Evolutionary conservation across 345 rosid genomes (phyloP).

Genomic region (Linum lewisii): DNA sequence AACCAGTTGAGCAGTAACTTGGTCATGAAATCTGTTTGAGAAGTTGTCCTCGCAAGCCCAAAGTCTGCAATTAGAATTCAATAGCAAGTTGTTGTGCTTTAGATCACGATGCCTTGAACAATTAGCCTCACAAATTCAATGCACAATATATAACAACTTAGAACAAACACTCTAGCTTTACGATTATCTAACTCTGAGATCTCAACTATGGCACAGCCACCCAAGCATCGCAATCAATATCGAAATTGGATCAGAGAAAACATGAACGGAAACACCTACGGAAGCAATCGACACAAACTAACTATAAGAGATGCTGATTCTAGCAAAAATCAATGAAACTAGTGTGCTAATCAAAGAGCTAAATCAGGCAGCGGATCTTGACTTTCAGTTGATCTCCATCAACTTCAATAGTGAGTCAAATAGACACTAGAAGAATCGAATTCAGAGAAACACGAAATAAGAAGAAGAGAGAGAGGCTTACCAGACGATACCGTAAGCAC

Average conservation of each 20-base stretch:
- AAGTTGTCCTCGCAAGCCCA: slow-evolving; percentile 97
- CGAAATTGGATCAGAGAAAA: neutral
- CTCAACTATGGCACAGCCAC: neutral
- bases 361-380: too few species aligned
- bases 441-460: too few species aligned
- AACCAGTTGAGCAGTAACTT: slow-evolving; percentile 98
- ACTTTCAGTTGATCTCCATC: too few species aligned
- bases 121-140: too few species aligned
- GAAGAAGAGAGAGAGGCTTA: slow-evolving; percentile 12
- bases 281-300: neutral
- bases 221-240: neutral
- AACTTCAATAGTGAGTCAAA: neutral
- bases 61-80: slow-evolving; percentile 84
- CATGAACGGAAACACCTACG: neutral
- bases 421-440: neutral
- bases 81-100: slow-evolving; percentile 86
- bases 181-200: neutral
- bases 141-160: too few species aligned
- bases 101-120: slow-evolving; percentile 95
- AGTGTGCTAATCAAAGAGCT: too few species aligned
- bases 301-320: neutral
- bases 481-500: slow-evolving; percentile 98
- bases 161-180: too few species aligned
- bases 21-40: slow-evolving; percentile 98
- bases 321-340: too few species aligned